Evolutionary conservation across 2,329 filamentous ascomycete genomes (phyloP).

Genomic region (Aspergillus fumigatiaffinis): DNA sequence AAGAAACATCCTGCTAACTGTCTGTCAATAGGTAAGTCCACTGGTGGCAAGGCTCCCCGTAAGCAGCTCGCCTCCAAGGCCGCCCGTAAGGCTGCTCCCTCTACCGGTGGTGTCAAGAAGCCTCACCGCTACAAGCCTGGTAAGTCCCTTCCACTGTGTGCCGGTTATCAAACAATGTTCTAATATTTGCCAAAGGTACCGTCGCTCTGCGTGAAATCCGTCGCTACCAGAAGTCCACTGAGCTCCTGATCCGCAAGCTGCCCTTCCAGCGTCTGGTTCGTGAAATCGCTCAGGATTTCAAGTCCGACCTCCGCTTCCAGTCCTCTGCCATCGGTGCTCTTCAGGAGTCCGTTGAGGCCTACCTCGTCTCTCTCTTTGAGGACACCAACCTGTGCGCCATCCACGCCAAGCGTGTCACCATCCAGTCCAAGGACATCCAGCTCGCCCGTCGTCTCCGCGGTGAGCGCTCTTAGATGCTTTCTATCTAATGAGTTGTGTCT

Average conservation of each 20-base stretch:
- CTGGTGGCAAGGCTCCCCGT: constrained; percentile 68
- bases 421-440: constrained; percentile 92
- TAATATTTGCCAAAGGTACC: constrained; percentile 54
- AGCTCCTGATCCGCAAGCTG: constrained; percentile 93
- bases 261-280: constrained; percentile 97
- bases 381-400: constrained; percentile 98
- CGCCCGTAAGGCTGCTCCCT: constrained; percentile 95
- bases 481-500: constrained; percentile 24
- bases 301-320: constrained; percentile 95
- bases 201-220: constrained; percentile 98
- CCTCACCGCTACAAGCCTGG: constrained; percentile 85
- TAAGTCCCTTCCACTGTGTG: constrained; percentile 29
- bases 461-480: constrained; percentile 68
- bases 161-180: constrained; percentile 3
- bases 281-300: constrained; percentile 95
- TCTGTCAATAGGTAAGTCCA: constrained; percentile 61
- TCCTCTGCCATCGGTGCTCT: constrained; percentile 95
- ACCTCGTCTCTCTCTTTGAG: constrained; percentile 96
- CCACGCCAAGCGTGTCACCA: constrained; percentile 98
- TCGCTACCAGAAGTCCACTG: constrained; percentile 95
- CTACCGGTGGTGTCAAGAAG: constrained; percentile 97
- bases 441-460: constrained; percentile 92
- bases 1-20: constrained; percentile 23
- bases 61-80: constrained; percentile 99
- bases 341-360: constrained; percentile 98